Conservation (phyloP, 2,329 filamentous ascomycete genomes). For the Graphilbum fragrans region DNA sequence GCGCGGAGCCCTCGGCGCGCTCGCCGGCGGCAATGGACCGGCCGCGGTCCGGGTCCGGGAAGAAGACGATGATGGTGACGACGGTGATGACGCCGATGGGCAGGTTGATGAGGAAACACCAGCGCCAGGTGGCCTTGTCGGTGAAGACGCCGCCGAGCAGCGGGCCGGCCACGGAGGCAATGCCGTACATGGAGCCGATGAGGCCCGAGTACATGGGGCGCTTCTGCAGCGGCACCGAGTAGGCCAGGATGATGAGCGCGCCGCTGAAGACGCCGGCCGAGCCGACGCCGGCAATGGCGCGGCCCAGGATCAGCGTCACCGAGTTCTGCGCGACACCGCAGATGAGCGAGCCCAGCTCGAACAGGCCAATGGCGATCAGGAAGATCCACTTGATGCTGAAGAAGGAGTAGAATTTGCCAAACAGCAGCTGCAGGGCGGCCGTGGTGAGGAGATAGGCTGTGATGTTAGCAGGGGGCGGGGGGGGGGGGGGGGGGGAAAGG, state of each 20-base stretch:
- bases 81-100: constrained; percentile 17
- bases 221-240: constrained; percentile 10
- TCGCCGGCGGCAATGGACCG: background rate
- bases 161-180: constrained; percentile 18
- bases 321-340: constrained; percentile 16
- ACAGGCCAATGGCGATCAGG: constrained; percentile 19
- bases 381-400: constrained; percentile 22
- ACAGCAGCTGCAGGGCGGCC: constrained; percentile 19
- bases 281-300: constrained; percentile 16
- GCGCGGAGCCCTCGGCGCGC: background rate
- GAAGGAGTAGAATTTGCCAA: constrained; percentile 24
- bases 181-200: constrained; percentile 27
- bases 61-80: constrained; percentile 11
- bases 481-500: background rate
- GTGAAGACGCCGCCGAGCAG: constrained; percentile 15
- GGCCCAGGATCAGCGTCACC: constrained; percentile 13
- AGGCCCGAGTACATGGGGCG: constrained; percentile 17
- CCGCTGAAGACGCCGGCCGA: constrained; percentile 27
- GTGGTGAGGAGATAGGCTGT: constrained; percentile 22
- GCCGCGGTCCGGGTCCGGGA: constrained; percentile 1
- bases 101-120: constrained; percentile 21
- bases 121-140: constrained; percentile 18
- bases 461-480: constrained; percentile 3
- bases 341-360: constrained; percentile 23
- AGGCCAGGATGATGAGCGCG: constrained; percentile 19